Conservation (phyloP, 179 eudicot genomes). For the Sideroxylon spinosum region DNA sequence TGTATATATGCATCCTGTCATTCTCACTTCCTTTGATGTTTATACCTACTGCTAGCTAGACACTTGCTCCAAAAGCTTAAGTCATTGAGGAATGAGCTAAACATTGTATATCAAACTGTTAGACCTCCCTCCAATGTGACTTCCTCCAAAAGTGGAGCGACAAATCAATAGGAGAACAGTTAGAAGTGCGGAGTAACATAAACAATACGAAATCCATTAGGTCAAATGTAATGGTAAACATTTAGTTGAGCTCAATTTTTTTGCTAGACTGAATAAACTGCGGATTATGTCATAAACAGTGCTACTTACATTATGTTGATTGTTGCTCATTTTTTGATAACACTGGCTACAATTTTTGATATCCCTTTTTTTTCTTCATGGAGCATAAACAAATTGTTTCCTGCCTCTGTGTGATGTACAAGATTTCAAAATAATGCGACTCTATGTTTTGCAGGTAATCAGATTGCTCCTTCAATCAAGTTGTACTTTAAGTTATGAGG, state of each 20-base stretch:
- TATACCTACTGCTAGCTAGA: too few relatives aligned
- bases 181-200: background rate
- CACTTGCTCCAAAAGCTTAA: background rate
- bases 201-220: background rate
- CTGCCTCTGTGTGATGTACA: background rate
- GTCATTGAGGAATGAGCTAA: background rate
- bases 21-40: too few relatives aligned
- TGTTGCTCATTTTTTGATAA: background rate
- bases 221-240: too few relatives aligned
- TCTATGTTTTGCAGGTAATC: slow-evolving; percentile 41
- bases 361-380: background rate
- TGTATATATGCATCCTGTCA: too few relatives aligned
- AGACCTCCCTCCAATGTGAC: background rate
- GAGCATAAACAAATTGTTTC: background rate
- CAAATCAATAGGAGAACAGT: background rate
- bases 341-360: background rate
- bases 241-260: background rate
- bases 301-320: background rate
- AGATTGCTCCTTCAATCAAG: slow-evolving; percentile 57
- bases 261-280: too few relatives aligned
- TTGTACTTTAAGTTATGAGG: slow-evolving; percentile 98
- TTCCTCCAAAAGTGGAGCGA: background rate
- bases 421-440: background rate
- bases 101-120: background rate
- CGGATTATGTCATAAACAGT: background rate